These are phyloP conservation scores for Selenicereus undatus DNA, from an alignment of 148 eudicot species.

Conservation along the genomic window DNA sequence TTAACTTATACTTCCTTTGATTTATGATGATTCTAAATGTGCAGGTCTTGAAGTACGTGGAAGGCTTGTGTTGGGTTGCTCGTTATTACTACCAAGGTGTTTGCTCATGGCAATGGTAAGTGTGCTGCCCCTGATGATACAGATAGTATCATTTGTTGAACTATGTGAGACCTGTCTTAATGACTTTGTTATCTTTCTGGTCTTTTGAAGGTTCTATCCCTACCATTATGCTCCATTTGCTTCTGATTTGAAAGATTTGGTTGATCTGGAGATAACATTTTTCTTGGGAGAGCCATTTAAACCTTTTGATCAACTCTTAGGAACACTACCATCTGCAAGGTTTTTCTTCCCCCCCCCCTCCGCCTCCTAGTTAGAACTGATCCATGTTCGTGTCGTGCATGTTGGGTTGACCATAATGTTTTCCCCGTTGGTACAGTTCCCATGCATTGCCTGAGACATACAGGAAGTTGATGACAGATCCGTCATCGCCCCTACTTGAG, in stretches of 20 bases:
- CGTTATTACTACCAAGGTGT: constrained; percentile 99
- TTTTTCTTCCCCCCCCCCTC: constrained; percentile 12
- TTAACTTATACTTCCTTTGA: not conserved
- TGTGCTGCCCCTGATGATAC: not conserved
- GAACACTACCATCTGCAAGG: constrained; percentile 97
- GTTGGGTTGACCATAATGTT: constrained; percentile 6
- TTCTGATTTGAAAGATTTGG: constrained; percentile 82
- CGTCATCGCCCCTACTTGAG: constrained; percentile 77
- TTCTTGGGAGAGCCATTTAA: constrained; percentile 95
- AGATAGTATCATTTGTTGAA: not conserved
- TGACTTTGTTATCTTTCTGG: constrained; percentile 9
- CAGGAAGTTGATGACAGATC: constrained; percentile 85
- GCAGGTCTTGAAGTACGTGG: constrained; percentile 93
- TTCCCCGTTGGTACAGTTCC: constrained; percentile 49
- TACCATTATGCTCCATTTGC: constrained; percentile 99
- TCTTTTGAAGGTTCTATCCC: constrained; percentile 80
- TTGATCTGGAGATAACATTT: constrained; percentile 90
- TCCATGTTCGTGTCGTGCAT: not conserved
- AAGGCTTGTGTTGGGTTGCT: constrained; percentile 98
- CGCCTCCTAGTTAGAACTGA: not conserved
- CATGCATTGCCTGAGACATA: constrained; percentile 84
- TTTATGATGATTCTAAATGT: constrained; percentile 12
- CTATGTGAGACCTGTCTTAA: not conserved
- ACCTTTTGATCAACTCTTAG: constrained; percentile 98
- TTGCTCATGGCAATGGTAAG: constrained; percentile 97